Conservation (phyloP, 331 rosid genomes). For the Spiraea crenata region DNA sequence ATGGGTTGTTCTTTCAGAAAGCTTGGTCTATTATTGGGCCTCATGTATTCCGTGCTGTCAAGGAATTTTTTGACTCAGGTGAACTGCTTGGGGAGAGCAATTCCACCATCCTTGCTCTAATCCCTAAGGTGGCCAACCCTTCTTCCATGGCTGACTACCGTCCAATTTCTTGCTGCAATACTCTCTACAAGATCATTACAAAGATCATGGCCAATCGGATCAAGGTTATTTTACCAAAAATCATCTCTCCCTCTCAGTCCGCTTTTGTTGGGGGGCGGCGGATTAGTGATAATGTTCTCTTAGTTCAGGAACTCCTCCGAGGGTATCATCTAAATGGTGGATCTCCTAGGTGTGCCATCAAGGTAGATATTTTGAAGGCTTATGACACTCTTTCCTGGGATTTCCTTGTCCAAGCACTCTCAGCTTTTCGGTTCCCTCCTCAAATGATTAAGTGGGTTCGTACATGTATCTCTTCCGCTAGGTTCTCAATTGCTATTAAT, state of each 20-base stretch:
- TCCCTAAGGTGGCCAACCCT: neutral
- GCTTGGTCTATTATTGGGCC: neutral
- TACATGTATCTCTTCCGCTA: neutral
- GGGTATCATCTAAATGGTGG: neutral
- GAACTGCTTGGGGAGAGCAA: neutral
- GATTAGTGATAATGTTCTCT: neutral
- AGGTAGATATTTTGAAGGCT: neutral
- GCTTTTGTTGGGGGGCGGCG: neutral
- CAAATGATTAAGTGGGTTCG: neutral
- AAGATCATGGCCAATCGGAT: neutral
- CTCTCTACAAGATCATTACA: neutral
- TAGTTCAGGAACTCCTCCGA: neutral
- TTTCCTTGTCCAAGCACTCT: neutral
- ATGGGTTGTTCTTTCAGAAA: neutral
- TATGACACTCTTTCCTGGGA: neutral
- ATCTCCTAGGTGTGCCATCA: neutral
- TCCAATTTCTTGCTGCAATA: neutral
- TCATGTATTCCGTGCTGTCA: neutral
- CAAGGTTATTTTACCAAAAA: neutral
- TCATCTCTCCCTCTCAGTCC: neutral
- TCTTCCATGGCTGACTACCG: neutral
- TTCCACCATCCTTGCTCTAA: neutral
- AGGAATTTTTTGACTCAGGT: neutral
- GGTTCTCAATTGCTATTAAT: neutral
- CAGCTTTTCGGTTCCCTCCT: neutral